A percentile compares a stretch with the other conserved stretches of the same genome.
These are phyloP conservation scores for Ricinus communis DNA, from an alignment of 345 rosid genomes.

Conservation along the genomic window DNA sequence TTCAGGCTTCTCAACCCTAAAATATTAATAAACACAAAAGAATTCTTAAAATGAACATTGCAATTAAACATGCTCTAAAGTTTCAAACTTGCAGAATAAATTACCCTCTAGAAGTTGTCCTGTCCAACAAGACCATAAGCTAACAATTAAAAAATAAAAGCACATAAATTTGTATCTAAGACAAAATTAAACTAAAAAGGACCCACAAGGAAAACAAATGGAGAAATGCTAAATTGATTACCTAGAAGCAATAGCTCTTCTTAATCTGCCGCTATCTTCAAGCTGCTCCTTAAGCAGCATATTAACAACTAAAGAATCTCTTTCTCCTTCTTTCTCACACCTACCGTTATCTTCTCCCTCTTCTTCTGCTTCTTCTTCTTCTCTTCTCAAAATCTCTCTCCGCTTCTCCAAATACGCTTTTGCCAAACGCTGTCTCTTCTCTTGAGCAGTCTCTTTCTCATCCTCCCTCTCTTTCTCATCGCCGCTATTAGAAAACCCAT, in stretches of 20 bases:
- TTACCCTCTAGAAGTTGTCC: not conserved
- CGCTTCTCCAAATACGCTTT: slow-evolving; percentile 43
- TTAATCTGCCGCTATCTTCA: slow-evolving; percentile 81
- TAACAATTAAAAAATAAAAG: too few species aligned
- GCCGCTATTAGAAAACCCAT: slow-evolving; percentile 25
- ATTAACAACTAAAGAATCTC: slow-evolving; percentile 60
- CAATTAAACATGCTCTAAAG: too few species aligned
- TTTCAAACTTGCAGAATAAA: not conserved
- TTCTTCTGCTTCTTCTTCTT: slow-evolving; percentile 35
- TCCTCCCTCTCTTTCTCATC: slow-evolving; percentile 23
- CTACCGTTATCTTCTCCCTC: slow-evolving; percentile 37
- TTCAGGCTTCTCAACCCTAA: slow-evolving; percentile 74
- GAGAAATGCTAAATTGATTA: slow-evolving; percentile 13
- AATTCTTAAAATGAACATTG: not conserved
- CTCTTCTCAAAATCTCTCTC: slow-evolving; percentile 39
- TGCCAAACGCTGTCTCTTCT: slow-evolving; percentile 72
- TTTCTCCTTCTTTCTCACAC: slow-evolving; percentile 52
- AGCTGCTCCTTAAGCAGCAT: slow-evolving; percentile 81
- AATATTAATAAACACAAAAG: slow-evolving; percentile 18
- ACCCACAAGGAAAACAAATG: not conserved
- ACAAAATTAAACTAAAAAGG: not conserved
- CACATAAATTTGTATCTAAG: not conserved
- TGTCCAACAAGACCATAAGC: not conserved
- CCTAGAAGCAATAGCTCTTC: slow-evolving; percentile 79
- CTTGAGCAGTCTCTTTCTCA: slow-evolving; percentile 67